These are phyloP conservation scores for Candida nemodendra DNA, from an alignment of 805 yeast genomes.

Conservation along the genomic window DNA sequence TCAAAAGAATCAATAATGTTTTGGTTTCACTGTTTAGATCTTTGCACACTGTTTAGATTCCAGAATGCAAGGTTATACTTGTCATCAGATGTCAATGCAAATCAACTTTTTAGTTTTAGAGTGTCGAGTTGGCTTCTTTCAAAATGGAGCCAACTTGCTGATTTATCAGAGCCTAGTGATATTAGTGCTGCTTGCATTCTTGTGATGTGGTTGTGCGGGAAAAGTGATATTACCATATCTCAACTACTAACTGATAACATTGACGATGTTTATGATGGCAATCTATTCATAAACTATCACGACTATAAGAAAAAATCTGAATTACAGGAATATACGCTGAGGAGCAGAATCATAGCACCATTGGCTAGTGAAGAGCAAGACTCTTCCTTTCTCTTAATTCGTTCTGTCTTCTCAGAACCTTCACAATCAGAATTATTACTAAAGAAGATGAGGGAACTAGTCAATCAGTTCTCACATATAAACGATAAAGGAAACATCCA, in stretches of 20 bases:
- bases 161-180: constrained; percentile 6
- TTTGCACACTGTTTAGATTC: constrained; percentile 36
- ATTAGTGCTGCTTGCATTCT: constrained; percentile 32
- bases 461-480: too few relatives aligned
- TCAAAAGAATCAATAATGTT: constrained; percentile 48
- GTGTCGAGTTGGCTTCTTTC: constrained; percentile 51
- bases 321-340: constrained; percentile 5
- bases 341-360: neutral
- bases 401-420: neutral
- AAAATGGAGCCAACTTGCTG: constrained; percentile 40
- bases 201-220: constrained; percentile 45
- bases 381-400: neutral
- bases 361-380: neutral
- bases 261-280: neutral
- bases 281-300: too few relatives aligned
- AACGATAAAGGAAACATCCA: neutral
- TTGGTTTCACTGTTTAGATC: constrained; percentile 47
- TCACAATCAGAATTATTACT: neutral
- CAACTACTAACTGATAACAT: neutral
- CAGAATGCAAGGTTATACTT: constrained; percentile 28
- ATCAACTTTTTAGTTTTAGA: constrained; percentile 24
- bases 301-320: too few relatives aligned
- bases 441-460: too few relatives aligned
- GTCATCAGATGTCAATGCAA: constrained; percentile 4
- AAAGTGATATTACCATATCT: neutral